These are phyloP conservation scores for Gnaphalium uliginosum DNA, from an alignment of 129 eudicot species.

Conservation along the genomic window DNA sequence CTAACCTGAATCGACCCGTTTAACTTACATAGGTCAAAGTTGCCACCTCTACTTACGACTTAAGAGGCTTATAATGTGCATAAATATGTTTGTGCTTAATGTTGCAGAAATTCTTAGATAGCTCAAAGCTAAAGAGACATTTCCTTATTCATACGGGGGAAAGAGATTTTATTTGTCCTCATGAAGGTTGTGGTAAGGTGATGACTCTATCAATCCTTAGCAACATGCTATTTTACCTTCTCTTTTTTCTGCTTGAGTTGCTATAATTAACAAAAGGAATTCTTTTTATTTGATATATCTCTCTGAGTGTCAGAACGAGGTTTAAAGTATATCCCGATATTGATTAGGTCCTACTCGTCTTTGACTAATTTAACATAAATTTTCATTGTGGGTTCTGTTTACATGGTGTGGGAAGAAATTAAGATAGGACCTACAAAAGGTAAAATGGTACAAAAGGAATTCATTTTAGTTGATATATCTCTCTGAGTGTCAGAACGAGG, in stretches of 20 bases:
- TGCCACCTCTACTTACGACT: no score
- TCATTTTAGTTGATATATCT: background rate
- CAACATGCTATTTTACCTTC: no score
- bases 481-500: background rate
- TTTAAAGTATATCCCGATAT: background rate
- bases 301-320: background rate
- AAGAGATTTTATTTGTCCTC: slow-evolving; percentile 90
- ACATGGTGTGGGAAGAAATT: background rate
- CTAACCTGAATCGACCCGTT: no score
- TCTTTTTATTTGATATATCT: background rate
- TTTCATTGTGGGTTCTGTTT: background rate
- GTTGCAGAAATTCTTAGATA: slow-evolving; percentile 97
- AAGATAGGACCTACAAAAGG: background rate
- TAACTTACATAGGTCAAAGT: no score
- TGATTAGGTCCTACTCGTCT: background rate
- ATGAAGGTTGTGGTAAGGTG: slow-evolving; percentile 99
- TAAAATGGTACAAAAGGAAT: background rate
- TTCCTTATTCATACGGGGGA: slow-evolving; percentile 95
- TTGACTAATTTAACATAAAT: background rate
- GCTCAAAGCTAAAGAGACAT: slow-evolving; percentile 91
- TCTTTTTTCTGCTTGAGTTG: no score
- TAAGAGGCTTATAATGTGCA: background rate
- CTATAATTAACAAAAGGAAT: background rate
- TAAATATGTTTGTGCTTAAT: background rate
- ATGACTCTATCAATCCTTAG: slow-evolving; percentile 18